These are phyloP conservation scores for Malassezia sympodialis DNA, from an alignment of 1,284 basidiomycete species.

Conservation along the genomic window DNA sequence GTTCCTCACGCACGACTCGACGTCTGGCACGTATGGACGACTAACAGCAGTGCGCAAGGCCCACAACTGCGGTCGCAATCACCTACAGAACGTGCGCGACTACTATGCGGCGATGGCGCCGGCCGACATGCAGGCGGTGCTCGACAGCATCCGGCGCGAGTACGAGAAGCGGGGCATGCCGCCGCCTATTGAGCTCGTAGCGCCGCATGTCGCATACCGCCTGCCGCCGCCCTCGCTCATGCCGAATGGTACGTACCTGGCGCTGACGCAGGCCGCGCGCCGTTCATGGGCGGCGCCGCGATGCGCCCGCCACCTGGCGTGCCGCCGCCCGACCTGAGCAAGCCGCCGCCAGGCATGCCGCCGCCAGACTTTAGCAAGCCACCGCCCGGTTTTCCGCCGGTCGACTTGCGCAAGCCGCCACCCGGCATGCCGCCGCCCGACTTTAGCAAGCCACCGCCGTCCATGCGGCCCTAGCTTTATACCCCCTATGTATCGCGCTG, in stretches of 20 bases:
- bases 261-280: conserved; percentile 1
- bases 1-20: conserved; percentile 44
- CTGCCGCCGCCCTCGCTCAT: conserved; percentile 7
- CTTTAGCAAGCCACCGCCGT: conserved; percentile 2
- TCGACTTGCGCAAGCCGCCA: conserved; percentile 3
- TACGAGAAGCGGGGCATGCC: conserved; percentile 57
- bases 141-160: conserved; percentile 84
- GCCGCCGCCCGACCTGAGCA: not conserved
- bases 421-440: conserved; percentile 4
- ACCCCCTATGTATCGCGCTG: not conserved
- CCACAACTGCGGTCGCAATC: conserved; percentile 92
- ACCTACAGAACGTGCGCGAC: conserved; percentile 87
- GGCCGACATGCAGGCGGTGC: conserved; percentile 88
- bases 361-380: conserved; percentile 10
- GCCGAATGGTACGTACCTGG: conserved; percentile 1
- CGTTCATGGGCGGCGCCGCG: not conserved
- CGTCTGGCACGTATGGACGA: conserved; percentile 19
- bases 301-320: conserved; percentile 7
- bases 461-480: not conserved
- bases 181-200: conserved; percentile 27
- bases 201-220: conserved; percentile 9
- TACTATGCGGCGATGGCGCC: conserved; percentile 96
- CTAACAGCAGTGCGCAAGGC: conserved; percentile 72
- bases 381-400: conserved; percentile 6
- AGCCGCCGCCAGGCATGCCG: conserved; percentile 1